Percentiles rank a stretch among this genome's conserved stretches.
Conservation (phyloP, 2,329 filamentous ascomycete genomes). For the Aspergillus caelatus region DNA sequence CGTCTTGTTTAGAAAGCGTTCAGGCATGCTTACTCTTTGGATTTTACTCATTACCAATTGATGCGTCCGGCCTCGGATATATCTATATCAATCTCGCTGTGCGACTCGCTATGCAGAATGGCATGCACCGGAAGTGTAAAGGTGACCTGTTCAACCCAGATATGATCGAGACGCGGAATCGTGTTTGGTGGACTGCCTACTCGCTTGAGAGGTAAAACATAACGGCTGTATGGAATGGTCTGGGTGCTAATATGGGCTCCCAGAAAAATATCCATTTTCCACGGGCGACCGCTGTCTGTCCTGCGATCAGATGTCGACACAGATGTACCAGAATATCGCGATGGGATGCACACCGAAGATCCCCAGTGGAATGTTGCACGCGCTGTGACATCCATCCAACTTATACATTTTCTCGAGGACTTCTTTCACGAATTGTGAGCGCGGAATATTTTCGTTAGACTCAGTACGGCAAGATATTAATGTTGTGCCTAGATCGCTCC, state of each 20-base stretch:
- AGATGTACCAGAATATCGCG: slow-evolving; percentile 41
- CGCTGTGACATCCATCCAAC: slow-evolving; percentile 32
- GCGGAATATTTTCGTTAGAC: fast-evolving
- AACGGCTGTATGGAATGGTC: fast-evolving
- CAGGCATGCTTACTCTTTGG: slow-evolving; percentile 58
- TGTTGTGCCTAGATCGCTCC: slow-evolving; percentile 16
- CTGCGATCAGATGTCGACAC: slow-evolving; percentile 54
- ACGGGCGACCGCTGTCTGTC: slow-evolving; percentile 55
- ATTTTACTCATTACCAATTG: slow-evolving; percentile 54
- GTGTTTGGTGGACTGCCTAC: slow-evolving; percentile 58
- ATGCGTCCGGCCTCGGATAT: slow-evolving; percentile 55
- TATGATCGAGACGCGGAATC: slow-evolving; percentile 51
- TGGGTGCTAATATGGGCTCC: background rate
- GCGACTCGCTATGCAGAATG: slow-evolving; percentile 57
- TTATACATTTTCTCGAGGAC: slow-evolving; percentile 24
- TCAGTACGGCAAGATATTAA: background rate
- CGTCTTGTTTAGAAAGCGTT: slow-evolving; percentile 56
- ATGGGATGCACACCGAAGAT: background rate
- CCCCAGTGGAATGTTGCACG: background rate
- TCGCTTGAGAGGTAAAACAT: slow-evolving; percentile 50
- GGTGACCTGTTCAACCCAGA: slow-evolving; percentile 45
- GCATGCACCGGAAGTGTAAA: slow-evolving; percentile 55
- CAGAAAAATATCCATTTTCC: slow-evolving; percentile 55
- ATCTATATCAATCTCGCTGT: slow-evolving; percentile 56
- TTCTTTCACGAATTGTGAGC: slow-evolving; percentile 26